A percentile compares a stretch with the other conserved stretches of the same genome.
Conservation (phyloP, 768 basidiomycete genomes). For the Hericium erinaceus region DNA sequence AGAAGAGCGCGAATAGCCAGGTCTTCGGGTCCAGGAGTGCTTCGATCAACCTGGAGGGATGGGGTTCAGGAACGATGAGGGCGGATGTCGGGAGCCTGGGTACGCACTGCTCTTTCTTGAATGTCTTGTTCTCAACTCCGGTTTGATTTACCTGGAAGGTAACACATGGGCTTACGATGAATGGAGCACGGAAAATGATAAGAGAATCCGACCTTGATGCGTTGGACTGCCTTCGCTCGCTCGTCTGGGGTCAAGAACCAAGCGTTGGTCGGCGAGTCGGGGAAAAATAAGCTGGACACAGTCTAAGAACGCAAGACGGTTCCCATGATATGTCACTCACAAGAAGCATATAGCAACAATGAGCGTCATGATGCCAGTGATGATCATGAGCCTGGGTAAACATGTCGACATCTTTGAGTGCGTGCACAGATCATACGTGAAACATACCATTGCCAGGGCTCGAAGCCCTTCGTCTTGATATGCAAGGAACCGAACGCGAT, state of each 20-base stretch:
- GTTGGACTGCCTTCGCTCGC: constrained; percentile 48
- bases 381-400: constrained; percentile 51
- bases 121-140: constrained; percentile 74
- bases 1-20: constrained; percentile 68
- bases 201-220: constrained; percentile 43
- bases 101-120: constrained; percentile 70
- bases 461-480: constrained; percentile 44
- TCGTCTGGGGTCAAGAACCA: constrained; percentile 68
- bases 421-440: neutral
- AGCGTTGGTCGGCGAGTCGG: constrained; percentile 65
- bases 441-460: constrained; percentile 65
- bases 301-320: neutral
- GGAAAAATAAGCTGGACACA: constrained; percentile 51
- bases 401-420: too few species aligned
- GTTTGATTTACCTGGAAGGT: constrained; percentile 56
- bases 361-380: constrained; percentile 54
- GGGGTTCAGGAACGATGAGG: neutral
- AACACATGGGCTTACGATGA: neutral
- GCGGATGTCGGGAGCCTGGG: neutral
- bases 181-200: neutral
- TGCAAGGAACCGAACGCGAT: constrained; percentile 59
- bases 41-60: constrained; percentile 47
- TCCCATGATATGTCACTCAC: constrained; percentile 22
- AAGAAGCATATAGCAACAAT: constrained; percentile 43
- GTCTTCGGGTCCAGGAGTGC: constrained; percentile 62